phyloP scores from a whole-genome alignment of 208 protist genomes.

The Crithidia mellificae region DNA sequence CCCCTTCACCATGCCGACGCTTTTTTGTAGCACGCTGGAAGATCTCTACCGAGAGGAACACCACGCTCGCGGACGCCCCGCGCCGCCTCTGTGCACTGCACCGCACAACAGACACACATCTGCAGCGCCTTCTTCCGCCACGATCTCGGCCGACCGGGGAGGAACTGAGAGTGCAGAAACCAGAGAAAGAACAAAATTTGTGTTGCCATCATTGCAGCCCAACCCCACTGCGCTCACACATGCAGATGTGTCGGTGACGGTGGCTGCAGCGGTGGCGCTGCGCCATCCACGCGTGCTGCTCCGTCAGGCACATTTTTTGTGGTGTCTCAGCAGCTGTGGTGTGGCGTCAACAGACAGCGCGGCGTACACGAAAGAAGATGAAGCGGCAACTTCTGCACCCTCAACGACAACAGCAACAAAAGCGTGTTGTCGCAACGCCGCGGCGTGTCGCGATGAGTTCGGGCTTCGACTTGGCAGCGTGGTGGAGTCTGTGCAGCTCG shows the following conservation, averaged over 20 bases:
- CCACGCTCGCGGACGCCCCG: background rate
- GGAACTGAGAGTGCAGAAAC: conserved; percentile 1
- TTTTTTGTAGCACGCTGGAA: conserved; percentile 29
- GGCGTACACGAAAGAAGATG: background rate
- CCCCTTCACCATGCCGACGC: conserved; percentile 30
- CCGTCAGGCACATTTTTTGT: conserved; percentile 28
- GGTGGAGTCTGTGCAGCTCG: conserved; percentile 23
- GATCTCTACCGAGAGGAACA: conserved; percentile 25
- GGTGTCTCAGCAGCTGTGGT: conserved; percentile 10
- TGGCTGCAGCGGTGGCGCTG: conserved; percentile 46
- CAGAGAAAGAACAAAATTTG: too few relatives aligned
- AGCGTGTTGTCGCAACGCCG: background rate
- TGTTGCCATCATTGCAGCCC: too few relatives aligned
- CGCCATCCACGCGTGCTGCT: conserved; percentile 51
- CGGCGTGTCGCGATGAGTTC: conserved; percentile 1
- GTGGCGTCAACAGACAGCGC: background rate
- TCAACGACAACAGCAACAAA: background rate
- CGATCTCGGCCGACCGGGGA: too few relatives aligned
- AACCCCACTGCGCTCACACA: too few relatives aligned
- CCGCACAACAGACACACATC: too few relatives aligned
- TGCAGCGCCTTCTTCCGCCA: too few relatives aligned
- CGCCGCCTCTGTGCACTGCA: conserved; percentile 6
- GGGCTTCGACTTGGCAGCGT: conserved; percentile 10
- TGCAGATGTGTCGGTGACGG: conserved; percentile 27
- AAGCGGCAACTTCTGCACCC: background rate